Evolutionary conservation across 257 asterid species (phyloP).

Genomic region (Verbena officinalis): DNA sequence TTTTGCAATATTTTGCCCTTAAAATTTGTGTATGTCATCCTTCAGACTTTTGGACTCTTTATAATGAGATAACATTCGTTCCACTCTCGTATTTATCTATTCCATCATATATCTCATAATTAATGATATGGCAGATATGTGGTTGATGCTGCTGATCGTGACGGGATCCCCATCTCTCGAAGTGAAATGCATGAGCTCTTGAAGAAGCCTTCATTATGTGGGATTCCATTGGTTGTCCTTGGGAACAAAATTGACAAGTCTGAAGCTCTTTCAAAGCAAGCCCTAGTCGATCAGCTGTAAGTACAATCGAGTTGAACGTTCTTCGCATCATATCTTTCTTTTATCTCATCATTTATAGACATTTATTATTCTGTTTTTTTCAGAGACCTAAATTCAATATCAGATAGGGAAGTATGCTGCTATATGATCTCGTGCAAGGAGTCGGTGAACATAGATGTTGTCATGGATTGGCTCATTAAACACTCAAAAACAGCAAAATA

Average conservation of each 20-base stretch:
- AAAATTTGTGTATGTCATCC: neutral
- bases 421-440: slow-evolving; percentile 97
- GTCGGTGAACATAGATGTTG: slow-evolving; percentile 69
- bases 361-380: neutral
- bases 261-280: slow-evolving; percentile 80
- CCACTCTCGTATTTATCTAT: too few relatives aligned
- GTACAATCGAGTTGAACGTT: slow-evolving; percentile 21
- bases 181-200: slow-evolving; percentile 77
- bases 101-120: neutral
- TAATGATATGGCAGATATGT: slow-evolving; percentile 58
- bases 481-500: slow-evolving; percentile 73
- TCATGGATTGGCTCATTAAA: slow-evolving; percentile 85
- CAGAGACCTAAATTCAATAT: slow-evolving; percentile 62
- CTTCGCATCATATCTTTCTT: neutral
- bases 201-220: slow-evolving; percentile 69
- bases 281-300: slow-evolving; percentile 84
- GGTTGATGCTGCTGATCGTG: slow-evolving; percentile 95
- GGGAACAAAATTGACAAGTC: slow-evolving; percentile 93
- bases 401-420: slow-evolving; percentile 92
- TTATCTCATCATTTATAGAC: neutral
- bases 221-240: slow-evolving; percentile 81
- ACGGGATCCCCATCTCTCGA: slow-evolving; percentile 78
- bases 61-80: neutral
- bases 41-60: neutral
- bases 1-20: neutral